Conservation (phyloP, 139 green algal genomes). For the Chlamydomonas sphaeroides region DNA sequence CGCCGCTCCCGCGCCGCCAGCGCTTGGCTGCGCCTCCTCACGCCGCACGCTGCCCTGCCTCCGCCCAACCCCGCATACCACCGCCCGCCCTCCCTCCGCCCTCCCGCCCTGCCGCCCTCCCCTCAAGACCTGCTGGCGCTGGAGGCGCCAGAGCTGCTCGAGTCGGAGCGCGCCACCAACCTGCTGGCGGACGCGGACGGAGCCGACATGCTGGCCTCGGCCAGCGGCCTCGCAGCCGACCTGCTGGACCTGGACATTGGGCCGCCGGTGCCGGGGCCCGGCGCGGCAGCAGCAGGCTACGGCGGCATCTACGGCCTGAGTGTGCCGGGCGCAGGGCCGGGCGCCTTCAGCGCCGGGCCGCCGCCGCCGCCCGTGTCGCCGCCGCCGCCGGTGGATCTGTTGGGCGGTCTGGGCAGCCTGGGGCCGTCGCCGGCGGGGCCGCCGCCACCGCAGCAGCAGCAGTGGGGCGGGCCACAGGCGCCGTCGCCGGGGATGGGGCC, state of each 20-base stretch:
- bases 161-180: slow-evolving; percentile 61
- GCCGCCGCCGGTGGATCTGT: neutral
- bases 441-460: neutral
- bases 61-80: no score
- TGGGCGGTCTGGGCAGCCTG: neutral
- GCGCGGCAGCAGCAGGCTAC: neutral
- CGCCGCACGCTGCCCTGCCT: no score
- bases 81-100: no score
- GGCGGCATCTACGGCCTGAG: neutral
- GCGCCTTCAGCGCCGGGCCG: neutral
- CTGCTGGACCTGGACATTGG: slow-evolving; percentile 27
- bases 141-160: slow-evolving; percentile 32
- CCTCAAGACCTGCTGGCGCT: slow-evolving; percentile 41
- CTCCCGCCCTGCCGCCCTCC: no score
- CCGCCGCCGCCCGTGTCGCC: no score
- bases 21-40: no score
- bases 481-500: no score
- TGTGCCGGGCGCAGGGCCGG: no score
- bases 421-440: neutral
- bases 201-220: slow-evolving; percentile 24
- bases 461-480: no score
- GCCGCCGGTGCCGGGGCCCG: neutral
- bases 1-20: no score
- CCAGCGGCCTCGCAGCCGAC: slow-evolving; percentile 10
- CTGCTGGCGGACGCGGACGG: slow-evolving; percentile 61